phyloP scores from a whole-genome alignment of 345 rosid genomes.

The Iberis pinnata region DNA sequence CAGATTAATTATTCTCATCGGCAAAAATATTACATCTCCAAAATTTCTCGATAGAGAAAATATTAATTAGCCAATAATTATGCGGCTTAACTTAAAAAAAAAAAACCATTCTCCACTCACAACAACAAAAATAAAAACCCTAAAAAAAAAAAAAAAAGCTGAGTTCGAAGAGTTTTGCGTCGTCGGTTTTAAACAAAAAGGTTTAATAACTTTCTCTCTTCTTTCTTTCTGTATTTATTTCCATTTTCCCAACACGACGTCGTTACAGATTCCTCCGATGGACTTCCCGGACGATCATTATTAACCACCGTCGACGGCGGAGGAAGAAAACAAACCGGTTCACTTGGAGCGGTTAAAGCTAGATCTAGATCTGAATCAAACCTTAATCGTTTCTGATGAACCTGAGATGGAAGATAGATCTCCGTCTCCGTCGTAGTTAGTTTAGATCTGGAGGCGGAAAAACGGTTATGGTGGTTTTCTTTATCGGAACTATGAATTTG shows the following conservation, averaged over 20 bases:
- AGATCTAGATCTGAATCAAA: constrained; percentile 7
- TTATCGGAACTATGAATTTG: too few species aligned
- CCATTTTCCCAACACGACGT: constrained; percentile 65
- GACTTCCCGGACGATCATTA: constrained; percentile 47
- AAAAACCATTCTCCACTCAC: not conserved
- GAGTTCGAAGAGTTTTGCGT: constrained; percentile 6
- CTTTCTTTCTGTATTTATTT: constrained; percentile 16
- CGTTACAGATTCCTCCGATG: constrained; percentile 80
- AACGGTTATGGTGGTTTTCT: constrained; percentile 29
- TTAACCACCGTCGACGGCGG: constrained; percentile 29
- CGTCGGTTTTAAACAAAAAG: constrained; percentile 45
- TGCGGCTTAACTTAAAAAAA: constrained; percentile 18
- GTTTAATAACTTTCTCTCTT: constrained; percentile 31
- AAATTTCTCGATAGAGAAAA: constrained; percentile 49
- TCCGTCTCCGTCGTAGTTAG: constrained; percentile 25
- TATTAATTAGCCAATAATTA: constrained; percentile 41
- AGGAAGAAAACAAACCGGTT: not conserved
- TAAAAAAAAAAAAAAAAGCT: constrained; percentile 6
- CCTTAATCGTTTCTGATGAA: not conserved
- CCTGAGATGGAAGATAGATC: constrained; percentile 18
- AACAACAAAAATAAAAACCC: not conserved
- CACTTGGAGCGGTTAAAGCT: constrained; percentile 1
- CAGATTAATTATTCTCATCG: constrained; percentile 10
- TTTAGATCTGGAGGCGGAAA: constrained; percentile 55
- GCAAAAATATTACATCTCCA: too few species aligned